Evolutionary conservation across 768 basidiomycete species (phyloP).

Genomic region (Podaxis carcinomalis): DNA sequence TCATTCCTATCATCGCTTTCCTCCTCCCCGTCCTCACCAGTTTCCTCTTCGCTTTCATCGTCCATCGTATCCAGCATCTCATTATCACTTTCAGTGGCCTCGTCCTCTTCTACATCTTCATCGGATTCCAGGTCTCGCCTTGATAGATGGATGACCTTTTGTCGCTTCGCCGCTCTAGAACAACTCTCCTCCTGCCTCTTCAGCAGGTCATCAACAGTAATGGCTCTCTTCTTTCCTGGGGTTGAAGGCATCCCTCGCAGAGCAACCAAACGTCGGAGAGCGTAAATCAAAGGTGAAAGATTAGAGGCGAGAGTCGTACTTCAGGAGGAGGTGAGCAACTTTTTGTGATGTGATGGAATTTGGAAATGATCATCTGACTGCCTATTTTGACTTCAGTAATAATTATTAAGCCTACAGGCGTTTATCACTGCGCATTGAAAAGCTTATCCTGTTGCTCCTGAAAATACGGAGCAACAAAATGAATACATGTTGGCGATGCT

Average conservation of each 20-base stretch:
- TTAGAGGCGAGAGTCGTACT: background rate
- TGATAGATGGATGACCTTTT: conserved; percentile 17
- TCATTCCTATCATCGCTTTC: conserved; percentile 11
- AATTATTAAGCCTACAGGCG: background rate
- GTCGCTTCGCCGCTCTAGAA: conserved; percentile 30
- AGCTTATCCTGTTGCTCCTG: background rate
- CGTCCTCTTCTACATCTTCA: conserved; percentile 15
- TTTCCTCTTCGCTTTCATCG: background rate
- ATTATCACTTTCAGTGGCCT: conserved; percentile 4
- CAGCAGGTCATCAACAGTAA: conserved; percentile 45
- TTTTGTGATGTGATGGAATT: background rate
- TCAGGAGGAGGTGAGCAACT: background rate
- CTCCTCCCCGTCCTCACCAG: conserved; percentile 8
- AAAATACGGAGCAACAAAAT: background rate
- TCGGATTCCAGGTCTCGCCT: background rate
- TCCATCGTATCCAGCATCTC: background rate
- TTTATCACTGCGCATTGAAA: background rate
- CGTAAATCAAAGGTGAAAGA: background rate
- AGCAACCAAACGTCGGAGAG: background rate
- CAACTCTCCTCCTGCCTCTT: conserved; percentile 35
- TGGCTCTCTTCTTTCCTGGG: conserved; percentile 17
- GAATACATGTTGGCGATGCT: background rate
- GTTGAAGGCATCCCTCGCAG: background rate
- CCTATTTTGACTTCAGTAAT: background rate
- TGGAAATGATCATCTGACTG: background rate